Evolutionary conservation across 768 basidiomycete genomes (phyloP), one percentile per base, ranked within the genome.

Genomic region (Podaxis rugospora): DNA sequence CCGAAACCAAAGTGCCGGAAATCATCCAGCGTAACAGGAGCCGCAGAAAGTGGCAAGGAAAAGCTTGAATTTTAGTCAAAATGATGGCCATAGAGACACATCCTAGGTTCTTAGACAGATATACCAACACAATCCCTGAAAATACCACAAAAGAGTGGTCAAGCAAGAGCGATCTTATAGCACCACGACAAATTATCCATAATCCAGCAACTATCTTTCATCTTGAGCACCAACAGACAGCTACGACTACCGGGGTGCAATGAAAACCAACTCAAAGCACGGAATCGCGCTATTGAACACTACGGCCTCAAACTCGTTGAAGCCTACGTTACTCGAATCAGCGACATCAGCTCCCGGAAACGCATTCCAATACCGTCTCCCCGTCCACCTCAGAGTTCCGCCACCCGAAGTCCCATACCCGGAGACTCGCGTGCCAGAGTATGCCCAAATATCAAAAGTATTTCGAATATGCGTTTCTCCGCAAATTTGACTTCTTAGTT

Each of bases 201-300:
- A 98, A 98, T 68, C 91, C 93, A 0, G 84, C 80, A n/a, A 96
- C 90, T 27, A 92, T 91, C 61, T 97, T 97, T 75, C 96, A 98
- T 72, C 95, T 98, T 67, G 95, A 99, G 73, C 79, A 98, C 27
- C 92, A 96, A 63, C 98, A 97, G 96, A 89, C 98, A 42, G 95
- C 93, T 1, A 90, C 95, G 1, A 95, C 93, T 0, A 93, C 94
- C 21, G 84, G 84, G 92, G 23, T 89, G 88, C 64, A 90, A 98
- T 55, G 95, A 98, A 64, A 93, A 96, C 65, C 83, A 89, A 55
- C 79, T 97, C 21, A 85, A 89, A 39, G 80, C 83, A 55, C 95
- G 94, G 90, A 84, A 83, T 58, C 80, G 90, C 39, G 81, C 84
- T 3, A 92, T 95, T 49, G 95, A 96, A 64, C 83, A 88, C 54